Evolutionary conservation across 129 eudicot species (phyloP).

Genomic region (Lactuca saligna): DNA sequence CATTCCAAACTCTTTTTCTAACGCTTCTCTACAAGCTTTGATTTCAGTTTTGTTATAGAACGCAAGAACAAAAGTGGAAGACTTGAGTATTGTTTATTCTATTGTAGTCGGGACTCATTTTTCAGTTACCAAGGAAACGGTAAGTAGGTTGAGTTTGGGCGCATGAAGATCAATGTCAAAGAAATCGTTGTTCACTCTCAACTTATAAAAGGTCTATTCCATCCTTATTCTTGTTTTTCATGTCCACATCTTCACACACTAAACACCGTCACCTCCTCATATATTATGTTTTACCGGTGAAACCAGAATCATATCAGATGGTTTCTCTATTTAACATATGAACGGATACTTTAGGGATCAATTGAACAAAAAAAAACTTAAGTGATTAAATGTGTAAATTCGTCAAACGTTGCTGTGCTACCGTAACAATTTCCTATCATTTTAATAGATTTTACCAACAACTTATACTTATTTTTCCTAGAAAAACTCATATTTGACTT

Average conservation of each 20-base stretch:
- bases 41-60: background rate
- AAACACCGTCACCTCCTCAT: background rate
- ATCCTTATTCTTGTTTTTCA: constrained; percentile 74
- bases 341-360: no score
- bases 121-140: constrained; percentile 78
- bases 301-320: no score
- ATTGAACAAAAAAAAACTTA: no score
- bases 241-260: constrained; percentile 85
- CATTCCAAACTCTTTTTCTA: background rate
- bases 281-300: no score
- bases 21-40: background rate
- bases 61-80: constrained; percentile 48
- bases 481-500: no score
- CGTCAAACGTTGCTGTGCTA: no score
- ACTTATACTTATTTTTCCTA: no score
- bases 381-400: no score
- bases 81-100: constrained; percentile 82
- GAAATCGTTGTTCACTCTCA: constrained; percentile 81
- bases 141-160: constrained; percentile 65
- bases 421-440: no score
- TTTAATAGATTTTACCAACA: no score
- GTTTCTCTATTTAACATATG: no score
- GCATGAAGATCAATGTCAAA: constrained; percentile 93
- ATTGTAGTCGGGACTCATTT: constrained; percentile 71
- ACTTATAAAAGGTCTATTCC: constrained; percentile 74